Base-by-base conservation (phyloP, 2,329 filamentous ascomycete genomes). In the Cercospora canescens region DNA sequence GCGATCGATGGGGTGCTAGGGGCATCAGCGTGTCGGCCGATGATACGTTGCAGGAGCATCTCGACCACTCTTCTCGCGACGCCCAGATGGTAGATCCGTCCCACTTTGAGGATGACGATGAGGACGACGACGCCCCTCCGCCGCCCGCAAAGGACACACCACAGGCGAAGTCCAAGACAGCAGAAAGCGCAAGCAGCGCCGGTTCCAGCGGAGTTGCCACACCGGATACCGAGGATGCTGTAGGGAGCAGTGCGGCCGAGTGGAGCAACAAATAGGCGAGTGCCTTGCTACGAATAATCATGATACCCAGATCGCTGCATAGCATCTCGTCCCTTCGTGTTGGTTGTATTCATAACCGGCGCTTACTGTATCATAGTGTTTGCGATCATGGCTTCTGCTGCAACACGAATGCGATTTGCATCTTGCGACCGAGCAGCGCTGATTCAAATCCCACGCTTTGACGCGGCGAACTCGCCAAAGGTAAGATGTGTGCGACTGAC, bases 21-120 rank as follows among this genome's bases (percentile, higher is more conserved):
- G 86, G 87, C 16, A 85, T 89, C 48, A 87, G 84, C 2, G 84
- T 89, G 2, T 85, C 84, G 21, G 87, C 87, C 0, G 87, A 88
- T 71, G 86, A 88, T 45, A 82, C 78, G 4, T 74, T 83, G 6
- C 73, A 76, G 26, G 77, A 79, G 68, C 78, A 67, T 72, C 72
- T 72, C 7, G 69, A 68, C 16, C 66, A 66, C 30, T 68, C 65
- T 30, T 66, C 59, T 26, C 66, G 63, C 35, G 63, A 78, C 73
- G 57, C 70, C 63, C 78, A 78, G 5, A 75, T 84, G 65, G 77
- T 81, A 24, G 82, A 83, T 65, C 82, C 82, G 24, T 78, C 77
- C 1, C 79, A 80, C 1, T 84, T 84, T 63, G 82, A 83, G 68
- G 81, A 80, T 62, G 80, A 81, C 21, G 79, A 82, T 62, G 78